phyloP scores from a whole-genome alignment of 352 stramenopile genomes.

The Phytophthora ohioensis region DNA sequence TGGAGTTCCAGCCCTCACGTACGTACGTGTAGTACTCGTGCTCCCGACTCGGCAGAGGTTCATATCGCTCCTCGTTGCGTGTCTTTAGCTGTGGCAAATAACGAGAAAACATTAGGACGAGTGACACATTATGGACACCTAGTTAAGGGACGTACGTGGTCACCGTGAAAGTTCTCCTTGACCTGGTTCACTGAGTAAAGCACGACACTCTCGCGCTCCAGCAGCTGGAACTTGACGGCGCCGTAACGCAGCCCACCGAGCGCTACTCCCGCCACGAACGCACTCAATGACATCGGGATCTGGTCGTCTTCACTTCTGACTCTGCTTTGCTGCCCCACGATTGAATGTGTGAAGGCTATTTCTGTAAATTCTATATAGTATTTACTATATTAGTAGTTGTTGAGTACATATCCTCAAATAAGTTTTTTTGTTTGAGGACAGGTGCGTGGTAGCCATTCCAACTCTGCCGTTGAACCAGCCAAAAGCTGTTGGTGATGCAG shows the following conservation, averaged over 20 bases:
- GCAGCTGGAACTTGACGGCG: conserved; percentile 72
- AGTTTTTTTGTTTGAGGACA: not conserved
- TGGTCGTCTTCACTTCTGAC: conserved; percentile 11
- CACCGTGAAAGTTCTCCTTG: conserved; percentile 63
- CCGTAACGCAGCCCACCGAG: conserved; percentile 73
- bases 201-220: conserved; percentile 76
- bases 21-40: conserved; percentile 87
- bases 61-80: conserved; percentile 60
- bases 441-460: conserved; percentile 18
- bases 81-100: conserved; percentile 33
- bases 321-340: conserved; percentile 16
- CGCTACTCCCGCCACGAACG: conserved; percentile 74
- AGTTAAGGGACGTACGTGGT: conserved; percentile 29
- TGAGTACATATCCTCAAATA: not conserved
- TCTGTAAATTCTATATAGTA: not conserved
- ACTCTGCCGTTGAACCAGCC: conserved; percentile 18
- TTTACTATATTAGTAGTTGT: not conserved
- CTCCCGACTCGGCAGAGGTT: conserved; percentile 69
- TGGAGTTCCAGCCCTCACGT: conserved; percentile 75
- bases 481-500: conserved; percentile 44
- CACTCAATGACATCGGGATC: conserved; percentile 67
- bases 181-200: conserved; percentile 71
- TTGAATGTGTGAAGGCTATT: conserved; percentile 1
- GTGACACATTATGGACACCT: not conserved
- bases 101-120: not conserved